Conservation (phyloP, 2,329 filamentous ascomycete genomes). For the Fusarium sp. region DNA sequence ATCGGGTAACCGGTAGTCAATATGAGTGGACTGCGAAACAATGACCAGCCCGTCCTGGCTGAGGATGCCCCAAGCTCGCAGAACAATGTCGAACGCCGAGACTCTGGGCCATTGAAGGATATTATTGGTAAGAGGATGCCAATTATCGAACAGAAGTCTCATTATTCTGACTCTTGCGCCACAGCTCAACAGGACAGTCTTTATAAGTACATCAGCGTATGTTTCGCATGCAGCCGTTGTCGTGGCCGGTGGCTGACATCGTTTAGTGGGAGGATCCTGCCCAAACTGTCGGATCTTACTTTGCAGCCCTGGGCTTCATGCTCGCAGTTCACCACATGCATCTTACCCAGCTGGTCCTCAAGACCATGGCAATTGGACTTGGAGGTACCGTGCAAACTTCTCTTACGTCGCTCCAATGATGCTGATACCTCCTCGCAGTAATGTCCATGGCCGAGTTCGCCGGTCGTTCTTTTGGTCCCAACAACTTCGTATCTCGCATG, state of each 20-base stretch:
- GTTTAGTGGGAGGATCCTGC: slow-evolving; percentile 35
- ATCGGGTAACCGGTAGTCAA: neutral
- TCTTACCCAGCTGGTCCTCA: slow-evolving; percentile 28
- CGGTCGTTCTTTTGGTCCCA: slow-evolving; percentile 23
- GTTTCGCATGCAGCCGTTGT: neutral
- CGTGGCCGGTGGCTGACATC: neutral
- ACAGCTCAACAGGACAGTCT: slow-evolving; percentile 36
- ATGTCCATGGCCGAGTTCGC: slow-evolving; percentile 31
- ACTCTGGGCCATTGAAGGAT: slow-evolving; percentile 28
- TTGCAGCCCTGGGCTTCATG: slow-evolving; percentile 25
- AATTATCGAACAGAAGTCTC: neutral
- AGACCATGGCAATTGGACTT: slow-evolving; percentile 18
- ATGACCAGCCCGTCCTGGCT: slow-evolving; percentile 10
- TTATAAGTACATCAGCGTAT: slow-evolving; percentile 38
- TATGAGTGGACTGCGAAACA: slow-evolving; percentile 15
- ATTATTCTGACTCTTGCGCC: neutral
- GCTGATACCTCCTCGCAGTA: neutral
- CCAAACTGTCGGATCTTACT: slow-evolving; percentile 33
- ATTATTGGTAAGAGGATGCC: slow-evolving; percentile 14
- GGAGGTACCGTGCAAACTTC: too few relatives aligned
- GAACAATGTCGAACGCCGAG: neutral
- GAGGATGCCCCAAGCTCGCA: neutral
- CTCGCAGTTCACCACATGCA: slow-evolving; percentile 27
- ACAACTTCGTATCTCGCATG: slow-evolving; percentile 29
- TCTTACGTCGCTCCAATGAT: too few relatives aligned